Percentiles rank a stretch among this genome's conserved stretches.
These are phyloP conservation scores for Petunia hybrid DNA, from an alignment of 305 asterid species.

Conservation along the genomic window DNA sequence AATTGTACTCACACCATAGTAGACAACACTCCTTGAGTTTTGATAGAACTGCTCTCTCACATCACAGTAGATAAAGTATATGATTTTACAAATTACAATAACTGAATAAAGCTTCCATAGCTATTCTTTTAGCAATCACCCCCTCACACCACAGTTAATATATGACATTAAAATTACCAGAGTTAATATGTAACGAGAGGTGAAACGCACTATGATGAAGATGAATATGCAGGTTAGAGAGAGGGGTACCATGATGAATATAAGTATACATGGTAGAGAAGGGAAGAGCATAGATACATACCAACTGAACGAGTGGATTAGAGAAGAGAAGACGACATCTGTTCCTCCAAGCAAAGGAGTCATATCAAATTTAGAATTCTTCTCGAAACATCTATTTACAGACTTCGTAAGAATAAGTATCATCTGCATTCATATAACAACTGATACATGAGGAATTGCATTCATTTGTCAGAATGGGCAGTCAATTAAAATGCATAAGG, in stretches of 20 bases:
- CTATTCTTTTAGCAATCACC: not conserved
- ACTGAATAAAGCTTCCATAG: constrained; percentile 5
- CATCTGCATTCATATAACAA: constrained; percentile 70
- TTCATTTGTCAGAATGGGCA: constrained; percentile 18
- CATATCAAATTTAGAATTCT: constrained; percentile 96
- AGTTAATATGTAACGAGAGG: not conserved
- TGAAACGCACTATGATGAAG: too few relatives aligned
- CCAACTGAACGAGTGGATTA: constrained; percentile 98
- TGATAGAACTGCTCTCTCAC: not conserved
- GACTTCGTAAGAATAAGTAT: constrained; percentile 97
- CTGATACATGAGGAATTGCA: constrained; percentile 36
- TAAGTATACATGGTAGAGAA: constrained; percentile 26
- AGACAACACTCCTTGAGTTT: not conserved
- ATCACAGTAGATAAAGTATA: constrained; percentile 14
- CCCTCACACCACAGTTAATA: constrained; percentile 10
- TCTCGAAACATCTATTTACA: constrained; percentile 93
- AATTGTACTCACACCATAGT: not conserved
- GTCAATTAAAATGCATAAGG: constrained; percentile 31
- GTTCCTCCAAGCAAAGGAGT: constrained; percentile 99
- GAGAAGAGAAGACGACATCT: constrained; percentile 90
- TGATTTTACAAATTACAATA: not conserved
- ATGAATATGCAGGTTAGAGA: too few relatives aligned
- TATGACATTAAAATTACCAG: constrained; percentile 5
- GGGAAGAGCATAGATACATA: constrained; percentile 48
- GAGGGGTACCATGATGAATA: not conserved